Percentiles rank a stretch among this genome's conserved stretches.
Evolutionary conservation across 371 early-diverging fungal genomes (phyloP).

Genomic region (Choanephora cucurbitarum): DNA sequence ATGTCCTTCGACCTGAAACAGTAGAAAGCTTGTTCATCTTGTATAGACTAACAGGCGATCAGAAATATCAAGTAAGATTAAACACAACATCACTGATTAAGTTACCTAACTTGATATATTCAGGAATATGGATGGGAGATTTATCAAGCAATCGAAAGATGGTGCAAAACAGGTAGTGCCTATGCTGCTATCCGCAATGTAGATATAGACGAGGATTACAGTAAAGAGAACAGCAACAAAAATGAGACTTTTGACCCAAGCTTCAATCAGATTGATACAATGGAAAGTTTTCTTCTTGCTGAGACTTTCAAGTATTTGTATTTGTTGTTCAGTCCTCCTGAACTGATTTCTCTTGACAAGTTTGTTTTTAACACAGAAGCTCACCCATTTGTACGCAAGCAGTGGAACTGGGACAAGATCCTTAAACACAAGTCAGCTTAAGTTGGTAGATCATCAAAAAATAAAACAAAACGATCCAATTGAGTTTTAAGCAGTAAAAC

Average conservation of each 20-base stretch:
- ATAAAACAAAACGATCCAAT: too few species aligned
- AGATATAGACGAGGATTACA: slow-evolving; percentile 30
- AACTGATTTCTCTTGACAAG: slow-evolving; percentile 65
- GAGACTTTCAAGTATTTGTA: slow-evolving; percentile 91
- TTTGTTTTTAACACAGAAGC: slow-evolving; percentile 77
- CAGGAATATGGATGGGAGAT: slow-evolving; percentile 75
- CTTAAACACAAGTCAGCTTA: slow-evolving; percentile 3
- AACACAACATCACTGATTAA: background rate
- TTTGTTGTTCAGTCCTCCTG: slow-evolving; percentile 69
- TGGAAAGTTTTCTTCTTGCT: slow-evolving; percentile 78
- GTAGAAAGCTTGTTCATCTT: slow-evolving; percentile 77
- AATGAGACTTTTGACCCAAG: slow-evolving; percentile 23
- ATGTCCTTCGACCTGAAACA: slow-evolving; percentile 59
- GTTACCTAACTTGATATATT: background rate
- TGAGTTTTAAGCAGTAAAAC: too few species aligned
- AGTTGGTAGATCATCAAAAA: background rate
- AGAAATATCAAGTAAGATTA: slow-evolving; percentile 56
- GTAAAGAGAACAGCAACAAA: background rate
- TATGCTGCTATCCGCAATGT: slow-evolving; percentile 67
- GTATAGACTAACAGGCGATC: slow-evolving; percentile 75
- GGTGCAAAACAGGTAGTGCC: slow-evolving; percentile 59
- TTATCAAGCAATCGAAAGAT: slow-evolving; percentile 68
- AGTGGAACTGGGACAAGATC: slow-evolving; percentile 26
- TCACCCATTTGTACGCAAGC: slow-evolving; percentile 51
- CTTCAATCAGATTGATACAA: slow-evolving; percentile 39